Evolutionary conservation across 768 basidiomycete genomes (phyloP).

Genomic region (Suillus occidentalis): DNA sequence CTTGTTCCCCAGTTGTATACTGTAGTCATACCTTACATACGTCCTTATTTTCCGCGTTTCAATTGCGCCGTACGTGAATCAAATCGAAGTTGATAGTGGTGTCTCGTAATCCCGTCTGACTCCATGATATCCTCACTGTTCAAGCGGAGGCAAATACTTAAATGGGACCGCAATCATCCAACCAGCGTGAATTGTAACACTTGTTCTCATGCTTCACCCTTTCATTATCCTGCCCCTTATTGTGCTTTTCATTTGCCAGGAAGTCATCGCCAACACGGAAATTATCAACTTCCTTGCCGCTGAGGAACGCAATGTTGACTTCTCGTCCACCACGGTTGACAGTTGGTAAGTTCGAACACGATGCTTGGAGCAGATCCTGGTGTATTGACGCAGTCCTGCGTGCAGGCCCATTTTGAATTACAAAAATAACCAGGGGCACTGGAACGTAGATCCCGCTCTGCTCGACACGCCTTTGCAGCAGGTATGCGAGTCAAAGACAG

Average conservation of each 20-base stretch:
- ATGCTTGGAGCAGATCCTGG: constrained; percentile 10
- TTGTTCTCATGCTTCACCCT: constrained; percentile 1
- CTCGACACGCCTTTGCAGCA: constrained; percentile 36
- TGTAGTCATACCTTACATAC: constrained; percentile 4
- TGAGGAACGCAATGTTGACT: constrained; percentile 19
- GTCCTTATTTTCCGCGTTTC: constrained; percentile 2
- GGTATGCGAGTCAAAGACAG: constrained; percentile 35
- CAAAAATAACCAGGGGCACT: constrained; percentile 33
- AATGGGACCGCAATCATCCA: constrained; percentile 3
- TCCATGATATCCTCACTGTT: background rate
- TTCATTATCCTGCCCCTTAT: constrained; percentile 10
- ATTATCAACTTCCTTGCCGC: constrained; percentile 55
- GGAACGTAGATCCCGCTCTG: constrained; percentile 43
- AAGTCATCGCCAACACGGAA: constrained; percentile 57
- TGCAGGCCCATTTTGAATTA: constrained; percentile 42
- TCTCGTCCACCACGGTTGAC: constrained; percentile 23
- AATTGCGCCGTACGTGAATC: background rate
- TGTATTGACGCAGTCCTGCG: constrained; percentile 3
- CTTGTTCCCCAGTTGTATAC: background rate
- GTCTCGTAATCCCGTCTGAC: background rate
- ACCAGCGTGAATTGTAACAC: background rate
- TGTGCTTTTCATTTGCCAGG: constrained; percentile 24
- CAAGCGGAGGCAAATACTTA: constrained; percentile 1
- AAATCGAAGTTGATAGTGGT: background rate
- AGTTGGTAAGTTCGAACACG: constrained; percentile 26